phyloP scores from a whole-genome alignment of 176 grass and related monocot genomes.

The Microstegium vimineum region DNA sequence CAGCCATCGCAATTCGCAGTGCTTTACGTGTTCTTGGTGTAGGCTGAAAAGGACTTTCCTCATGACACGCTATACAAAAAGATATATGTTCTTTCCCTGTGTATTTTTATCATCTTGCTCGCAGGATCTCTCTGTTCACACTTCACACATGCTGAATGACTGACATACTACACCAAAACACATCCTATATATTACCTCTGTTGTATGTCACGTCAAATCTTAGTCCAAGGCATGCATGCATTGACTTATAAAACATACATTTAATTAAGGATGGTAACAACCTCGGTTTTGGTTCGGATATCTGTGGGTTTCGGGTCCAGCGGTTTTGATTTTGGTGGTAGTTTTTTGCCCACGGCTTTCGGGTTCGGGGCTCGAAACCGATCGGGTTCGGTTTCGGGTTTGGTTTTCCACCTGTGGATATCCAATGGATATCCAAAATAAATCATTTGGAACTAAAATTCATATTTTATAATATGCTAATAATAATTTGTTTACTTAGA shows the following conservation, averaged over 20 bases:
- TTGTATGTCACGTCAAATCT: neutral
- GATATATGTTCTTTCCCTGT: neutral
- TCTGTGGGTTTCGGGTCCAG: too few relatives aligned
- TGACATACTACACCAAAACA: neutral
- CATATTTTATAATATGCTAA: too few relatives aligned
- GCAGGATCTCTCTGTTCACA: conserved; percentile 39
- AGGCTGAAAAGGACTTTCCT: conserved; percentile 20
- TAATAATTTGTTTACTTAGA: too few relatives aligned
- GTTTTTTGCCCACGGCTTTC: too few relatives aligned
- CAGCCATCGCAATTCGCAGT: neutral
- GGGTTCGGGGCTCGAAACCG: too few relatives aligned
- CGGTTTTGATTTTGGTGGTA: too few relatives aligned
- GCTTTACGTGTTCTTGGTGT: conserved; percentile 1
- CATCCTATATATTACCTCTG: neutral
- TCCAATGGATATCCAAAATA: too few relatives aligned
- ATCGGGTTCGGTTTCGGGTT: too few relatives aligned
- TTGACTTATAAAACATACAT: neutral
- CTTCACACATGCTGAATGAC: neutral
- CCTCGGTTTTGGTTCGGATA: too few relatives aligned
- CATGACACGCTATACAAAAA: neutral
- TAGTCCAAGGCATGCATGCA: neutral
- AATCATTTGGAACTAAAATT: too few relatives aligned
- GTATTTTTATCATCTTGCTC: neutral
- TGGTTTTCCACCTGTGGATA: too few relatives aligned
- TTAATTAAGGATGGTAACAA: too few relatives aligned